Evolutionary conservation across 2,329 filamentous ascomycete genomes (phyloP).

Genomic region (Pseudopithomyces maydicus): DNA sequence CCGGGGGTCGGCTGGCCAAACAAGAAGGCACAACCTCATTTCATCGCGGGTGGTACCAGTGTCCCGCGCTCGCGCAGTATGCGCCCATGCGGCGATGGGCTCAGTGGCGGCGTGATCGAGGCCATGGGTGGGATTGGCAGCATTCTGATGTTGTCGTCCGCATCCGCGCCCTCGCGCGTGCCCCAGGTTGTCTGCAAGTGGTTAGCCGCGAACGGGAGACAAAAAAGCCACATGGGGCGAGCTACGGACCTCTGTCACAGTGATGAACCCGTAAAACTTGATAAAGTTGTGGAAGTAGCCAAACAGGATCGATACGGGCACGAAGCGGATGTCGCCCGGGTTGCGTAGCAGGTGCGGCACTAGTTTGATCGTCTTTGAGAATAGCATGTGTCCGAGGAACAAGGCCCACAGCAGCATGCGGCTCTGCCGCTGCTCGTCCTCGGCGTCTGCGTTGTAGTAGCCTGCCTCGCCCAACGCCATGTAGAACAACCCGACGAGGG

Average conservation of each 20-base stretch:
- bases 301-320: conserved; percentile 86
- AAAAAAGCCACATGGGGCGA: conserved; percentile 29
- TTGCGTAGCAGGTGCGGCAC: conserved; percentile 84
- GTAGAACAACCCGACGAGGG: conserved; percentile 38
- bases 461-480: conserved; percentile 37
- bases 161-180: conserved; percentile 88
- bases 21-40: conserved; percentile 29
- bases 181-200: conserved; percentile 84
- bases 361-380: conserved; percentile 91
- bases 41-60: conserved; percentile 31
- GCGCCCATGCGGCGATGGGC: conserved; percentile 38
- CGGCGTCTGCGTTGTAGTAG: conserved; percentile 28
- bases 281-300: conserved; percentile 92
- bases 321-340: conserved; percentile 77
- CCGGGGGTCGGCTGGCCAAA: conserved; percentile 28
- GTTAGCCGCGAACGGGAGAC: not conserved
- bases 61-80: conserved; percentile 43
- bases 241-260: conserved; percentile 55
- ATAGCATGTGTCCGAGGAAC: conserved; percentile 59
- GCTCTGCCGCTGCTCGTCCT: conserved; percentile 27
- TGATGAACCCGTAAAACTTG: conserved; percentile 86
- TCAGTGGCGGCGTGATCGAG: conserved; percentile 40
- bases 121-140: conserved; percentile 41
- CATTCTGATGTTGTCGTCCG: conserved; percentile 60
- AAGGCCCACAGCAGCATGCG: conserved; percentile 36